These are phyloP conservation scores for Saccharum hybrid DNA, from an alignment of 202 grass and related monocot species.

Conservation along the genomic window DNA sequence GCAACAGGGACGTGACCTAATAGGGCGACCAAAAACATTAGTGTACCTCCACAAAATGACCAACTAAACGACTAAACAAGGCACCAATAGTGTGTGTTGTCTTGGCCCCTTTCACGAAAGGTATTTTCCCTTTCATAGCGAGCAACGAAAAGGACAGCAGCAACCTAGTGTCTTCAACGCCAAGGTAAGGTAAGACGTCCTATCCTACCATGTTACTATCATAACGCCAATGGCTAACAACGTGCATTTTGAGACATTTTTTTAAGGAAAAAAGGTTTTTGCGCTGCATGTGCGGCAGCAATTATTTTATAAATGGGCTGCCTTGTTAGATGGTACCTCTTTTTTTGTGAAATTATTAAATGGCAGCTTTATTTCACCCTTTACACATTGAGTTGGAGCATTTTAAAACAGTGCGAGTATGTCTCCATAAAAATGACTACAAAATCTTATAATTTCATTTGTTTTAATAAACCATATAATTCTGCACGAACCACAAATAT, in stretches of 20 bases:
- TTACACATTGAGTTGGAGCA: background rate
- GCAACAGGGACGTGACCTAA: constrained; percentile 31
- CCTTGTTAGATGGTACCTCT: no score
- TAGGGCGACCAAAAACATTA: background rate
- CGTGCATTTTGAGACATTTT: background rate
- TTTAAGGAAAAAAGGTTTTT: background rate
- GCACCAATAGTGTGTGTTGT: constrained; percentile 4
- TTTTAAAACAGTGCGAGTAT: background rate
- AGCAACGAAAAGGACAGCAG: constrained; percentile 25
- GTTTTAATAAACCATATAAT: background rate
- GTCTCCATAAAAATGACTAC: background rate
- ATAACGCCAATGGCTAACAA: background rate
- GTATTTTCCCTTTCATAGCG: constrained; percentile 28
- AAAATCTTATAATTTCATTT: background rate
- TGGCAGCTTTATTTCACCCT: background rate
- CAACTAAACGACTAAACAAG: background rate
- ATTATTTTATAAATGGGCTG: background rate
- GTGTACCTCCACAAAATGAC: no score
- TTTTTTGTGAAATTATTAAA: background rate
- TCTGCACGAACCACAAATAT: no score
- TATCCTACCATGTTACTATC: background rate
- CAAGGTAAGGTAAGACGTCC: background rate
- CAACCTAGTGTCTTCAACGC: constrained; percentile 35
- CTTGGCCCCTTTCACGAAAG: constrained; percentile 42
- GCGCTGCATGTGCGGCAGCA: background rate